A percentile compares a stretch with the other conserved stretches of the same genome.
phyloP scores from a whole-genome alignment of 768 basidiomycete species.

The Tylopilus felleus region DNA sequence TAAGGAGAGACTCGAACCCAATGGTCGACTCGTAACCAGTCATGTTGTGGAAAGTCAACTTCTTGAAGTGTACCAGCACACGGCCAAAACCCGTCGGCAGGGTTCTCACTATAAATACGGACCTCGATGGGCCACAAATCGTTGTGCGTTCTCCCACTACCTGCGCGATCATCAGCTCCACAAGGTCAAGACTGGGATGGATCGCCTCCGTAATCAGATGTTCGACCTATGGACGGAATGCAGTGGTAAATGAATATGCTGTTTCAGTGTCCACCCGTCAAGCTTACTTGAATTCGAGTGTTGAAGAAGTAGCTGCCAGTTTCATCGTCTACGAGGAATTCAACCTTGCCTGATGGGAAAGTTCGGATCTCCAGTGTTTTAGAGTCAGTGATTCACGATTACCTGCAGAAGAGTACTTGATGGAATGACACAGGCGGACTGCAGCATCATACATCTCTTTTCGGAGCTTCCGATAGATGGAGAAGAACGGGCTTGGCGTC shows the following conservation, averaged over 20 bases:
- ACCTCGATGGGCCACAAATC: slow-evolving; percentile 41
- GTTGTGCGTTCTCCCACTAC: slow-evolving; percentile 38
- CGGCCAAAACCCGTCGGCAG: slow-evolving; percentile 53
- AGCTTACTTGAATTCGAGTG: slow-evolving; percentile 52
- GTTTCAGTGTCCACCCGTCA: background rate
- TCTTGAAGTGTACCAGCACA: slow-evolving; percentile 60
- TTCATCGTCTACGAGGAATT: slow-evolving; percentile 57
- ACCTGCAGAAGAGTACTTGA: slow-evolving; percentile 62
- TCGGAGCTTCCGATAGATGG: slow-evolving; percentile 40
- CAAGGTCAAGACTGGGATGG: slow-evolving; percentile 55
- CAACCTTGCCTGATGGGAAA: slow-evolving; percentile 51
- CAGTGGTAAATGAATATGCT: background rate
- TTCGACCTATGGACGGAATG: slow-evolving; percentile 47
- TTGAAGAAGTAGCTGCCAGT: slow-evolving; percentile 63
- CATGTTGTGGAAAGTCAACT: slow-evolving; percentile 40
- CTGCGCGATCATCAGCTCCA: slow-evolving; percentile 63
- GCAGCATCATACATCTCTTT: slow-evolving; percentile 53
- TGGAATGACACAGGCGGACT: slow-evolving; percentile 42
- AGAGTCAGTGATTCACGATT: background rate
- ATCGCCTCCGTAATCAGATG: slow-evolving; percentile 61
- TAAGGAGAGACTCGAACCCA: slow-evolving; percentile 41
- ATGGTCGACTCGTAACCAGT: slow-evolving; percentile 60
- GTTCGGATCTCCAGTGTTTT: background rate
- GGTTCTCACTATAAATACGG: slow-evolving; percentile 63
- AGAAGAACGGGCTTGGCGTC: slow-evolving; percentile 58